Evolutionary conservation across 2,329 filamentous ascomycete genomes (phyloP), one percentile per base, ranked within the genome.

Genomic region (Pestalotiopsis fici): DNA sequence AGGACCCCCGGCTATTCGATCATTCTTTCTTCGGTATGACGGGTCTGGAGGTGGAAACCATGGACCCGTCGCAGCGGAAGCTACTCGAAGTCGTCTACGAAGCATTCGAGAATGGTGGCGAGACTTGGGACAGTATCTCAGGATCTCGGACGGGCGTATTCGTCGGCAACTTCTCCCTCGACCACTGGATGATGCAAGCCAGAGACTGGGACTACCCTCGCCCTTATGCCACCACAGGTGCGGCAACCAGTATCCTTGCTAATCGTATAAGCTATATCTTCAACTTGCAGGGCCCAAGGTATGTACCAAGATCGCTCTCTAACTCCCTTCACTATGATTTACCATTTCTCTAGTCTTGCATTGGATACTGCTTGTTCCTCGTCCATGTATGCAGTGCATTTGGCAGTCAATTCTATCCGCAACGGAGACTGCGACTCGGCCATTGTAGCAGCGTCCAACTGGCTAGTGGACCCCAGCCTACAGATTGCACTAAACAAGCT

Each of bases 341-440:
- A n/a, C n/a, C n/a, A n/a, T n/a, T n/a, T n/a, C n/a, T n/a, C n/a
- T n/a, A n/a, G 28, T 31, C 13, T 50, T 6, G 18, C n/a, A 15
- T n/a, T 50, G 18, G 69, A 76, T 43, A 80, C 78, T 2, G 78
- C 75, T 0, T 80, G 78, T 47, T 78, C 77, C 0, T 75, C 77
- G 1, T 73, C 74, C 0, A 28, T 76, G 1, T 76, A 74, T 9
- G 59, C 43, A 5, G 56, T 77, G 0, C 73, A 77, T 43, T 23
- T 31, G 3, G 75, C 74, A 0, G 18, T 69, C 2, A 43, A 2
- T 1, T 71, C 74, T 0, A 50, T 76, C 1, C 28, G 57, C 2
- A 37, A 47, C 0, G 61, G 60, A 0, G 74, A 76, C 2, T 77
- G 74, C 31, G 70, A 74, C 15, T 35, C 39, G 1, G 75, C 69